Percentiles rank a stretch among this genome's conserved stretches.
These are phyloP conservation scores for Alternaria panax DNA, from an alignment of 2,329 filamentous ascomycete species.

Conservation along the genomic window DNA sequence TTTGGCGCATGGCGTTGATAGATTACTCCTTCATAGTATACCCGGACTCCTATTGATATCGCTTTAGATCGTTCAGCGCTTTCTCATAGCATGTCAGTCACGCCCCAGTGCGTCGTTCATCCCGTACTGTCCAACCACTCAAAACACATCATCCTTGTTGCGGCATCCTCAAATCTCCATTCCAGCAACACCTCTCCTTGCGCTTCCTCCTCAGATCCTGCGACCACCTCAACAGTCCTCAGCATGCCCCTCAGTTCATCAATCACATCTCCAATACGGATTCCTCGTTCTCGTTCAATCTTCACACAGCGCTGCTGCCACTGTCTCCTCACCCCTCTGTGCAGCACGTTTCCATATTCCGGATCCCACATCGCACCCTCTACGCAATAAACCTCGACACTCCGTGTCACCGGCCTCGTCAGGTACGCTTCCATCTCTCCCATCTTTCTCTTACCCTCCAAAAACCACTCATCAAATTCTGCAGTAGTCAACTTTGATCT, in stretches of 20 bases:
- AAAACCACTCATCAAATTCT: not conserved
- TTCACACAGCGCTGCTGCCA: constrained; percentile 11
- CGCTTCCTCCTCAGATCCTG: not conserved
- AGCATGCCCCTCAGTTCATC: constrained; percentile 19
- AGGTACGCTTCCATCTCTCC: not conserved
- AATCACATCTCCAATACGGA: constrained; percentile 19
- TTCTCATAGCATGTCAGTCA: not conserved
- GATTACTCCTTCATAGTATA: not conserved
- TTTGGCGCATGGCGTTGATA: not conserved
- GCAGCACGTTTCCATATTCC: constrained; percentile 5
- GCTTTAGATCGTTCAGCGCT: not conserved
- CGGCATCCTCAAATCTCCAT: constrained; percentile 14
- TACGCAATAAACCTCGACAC: constrained; percentile 8
- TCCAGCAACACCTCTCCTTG: constrained; percentile 14
- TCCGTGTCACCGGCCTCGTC: not conserved
- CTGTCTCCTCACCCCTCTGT: not conserved
- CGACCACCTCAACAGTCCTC: not conserved
- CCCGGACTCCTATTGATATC: not conserved
- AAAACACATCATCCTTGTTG: not conserved
- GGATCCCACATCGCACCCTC: constrained; percentile 11
- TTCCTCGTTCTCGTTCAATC: constrained; percentile 17
- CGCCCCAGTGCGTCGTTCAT: not conserved
- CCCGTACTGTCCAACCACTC: not conserved
- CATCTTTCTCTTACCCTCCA: not conserved
- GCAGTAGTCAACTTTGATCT: not conserved